Conservation (phyloP, 768 basidiomycete genomes). For the Harrya chromipes region DNA sequence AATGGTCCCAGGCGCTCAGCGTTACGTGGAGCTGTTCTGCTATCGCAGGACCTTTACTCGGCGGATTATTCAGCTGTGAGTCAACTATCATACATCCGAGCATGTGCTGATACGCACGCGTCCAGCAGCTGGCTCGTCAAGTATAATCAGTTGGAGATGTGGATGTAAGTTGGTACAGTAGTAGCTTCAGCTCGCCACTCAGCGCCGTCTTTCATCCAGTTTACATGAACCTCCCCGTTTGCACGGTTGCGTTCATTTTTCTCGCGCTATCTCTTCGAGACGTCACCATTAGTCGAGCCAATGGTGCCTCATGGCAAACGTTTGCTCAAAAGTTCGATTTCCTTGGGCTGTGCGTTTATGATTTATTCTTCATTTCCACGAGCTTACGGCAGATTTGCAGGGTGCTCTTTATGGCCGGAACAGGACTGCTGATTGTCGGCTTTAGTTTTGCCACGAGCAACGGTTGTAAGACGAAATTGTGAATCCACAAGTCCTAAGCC, state of each 20-base stretch:
- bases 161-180: conserved; percentile 56
- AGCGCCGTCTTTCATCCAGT: conserved; percentile 42
- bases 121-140: conserved; percentile 29
- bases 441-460: conserved; percentile 69
- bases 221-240: conserved; percentile 80
- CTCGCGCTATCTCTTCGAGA: conserved; percentile 58
- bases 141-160: conserved; percentile 70
- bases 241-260: conserved; percentile 55
- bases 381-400: conserved; percentile 38
- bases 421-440: conserved; percentile 71
- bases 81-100: conserved; percentile 12
- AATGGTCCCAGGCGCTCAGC: conserved; percentile 83
- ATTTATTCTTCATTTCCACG: conserved; percentile 12
- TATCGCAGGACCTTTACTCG: conserved; percentile 78
- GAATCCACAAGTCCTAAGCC: conserved; percentile 1
- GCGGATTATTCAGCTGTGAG: conserved; percentile 77
- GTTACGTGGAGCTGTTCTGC: conserved; percentile 87
- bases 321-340: conserved; percentile 69
- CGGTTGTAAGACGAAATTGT: conserved; percentile 54
- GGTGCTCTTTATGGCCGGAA: conserved; percentile 70
- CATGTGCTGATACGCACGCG: conserved; percentile 17
- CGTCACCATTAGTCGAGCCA: conserved; percentile 45
- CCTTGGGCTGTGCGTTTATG: conserved; percentile 61
- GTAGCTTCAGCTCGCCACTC: conserved; percentile 12
- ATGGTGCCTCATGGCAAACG: conserved; percentile 53